Percentiles rank a stretch among this genome's conserved stretches.
phyloP scores from a whole-genome alignment of 345 rosid genomes.

The Sonneratia caseolaris region DNA sequence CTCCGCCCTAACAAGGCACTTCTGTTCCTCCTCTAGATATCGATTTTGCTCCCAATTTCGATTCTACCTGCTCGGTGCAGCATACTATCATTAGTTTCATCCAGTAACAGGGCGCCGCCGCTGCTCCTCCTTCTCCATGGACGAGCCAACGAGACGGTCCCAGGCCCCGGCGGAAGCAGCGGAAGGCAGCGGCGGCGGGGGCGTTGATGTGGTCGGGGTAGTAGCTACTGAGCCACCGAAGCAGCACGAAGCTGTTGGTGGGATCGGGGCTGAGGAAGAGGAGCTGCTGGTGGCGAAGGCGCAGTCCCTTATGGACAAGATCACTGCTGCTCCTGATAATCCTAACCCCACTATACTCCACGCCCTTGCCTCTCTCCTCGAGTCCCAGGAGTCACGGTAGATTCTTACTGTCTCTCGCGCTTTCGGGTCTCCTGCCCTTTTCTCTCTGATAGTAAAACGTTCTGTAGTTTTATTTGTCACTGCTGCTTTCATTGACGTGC shows the following conservation, averaged over 20 bases:
- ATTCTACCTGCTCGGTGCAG: neutral
- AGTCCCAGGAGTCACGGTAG: slow-evolving; percentile 75
- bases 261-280: slow-evolving; percentile 26
- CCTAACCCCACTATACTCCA: slow-evolving; percentile 71
- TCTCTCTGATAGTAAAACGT: neutral
- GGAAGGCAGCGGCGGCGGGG: neutral
- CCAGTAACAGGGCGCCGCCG: neutral
- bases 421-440: neutral
- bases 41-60: neutral
- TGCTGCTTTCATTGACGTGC: neutral
- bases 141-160: neutral
- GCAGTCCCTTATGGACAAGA: slow-evolving; percentile 63
- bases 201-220: neutral
- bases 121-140: neutral
- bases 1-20: neutral
- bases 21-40: neutral
- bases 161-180: neutral
- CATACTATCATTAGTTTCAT: neutral
- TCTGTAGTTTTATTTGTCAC: neutral
- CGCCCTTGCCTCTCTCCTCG: slow-evolving; percentile 73
- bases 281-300: slow-evolving; percentile 63
- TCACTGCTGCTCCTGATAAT: slow-evolving; percentile 60
- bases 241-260: neutral
- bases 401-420: neutral
- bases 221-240: neutral